Evolutionary conservation across 768 basidiomycete species (phyloP).

Genomic region (Pulveroboletus frians): DNA sequence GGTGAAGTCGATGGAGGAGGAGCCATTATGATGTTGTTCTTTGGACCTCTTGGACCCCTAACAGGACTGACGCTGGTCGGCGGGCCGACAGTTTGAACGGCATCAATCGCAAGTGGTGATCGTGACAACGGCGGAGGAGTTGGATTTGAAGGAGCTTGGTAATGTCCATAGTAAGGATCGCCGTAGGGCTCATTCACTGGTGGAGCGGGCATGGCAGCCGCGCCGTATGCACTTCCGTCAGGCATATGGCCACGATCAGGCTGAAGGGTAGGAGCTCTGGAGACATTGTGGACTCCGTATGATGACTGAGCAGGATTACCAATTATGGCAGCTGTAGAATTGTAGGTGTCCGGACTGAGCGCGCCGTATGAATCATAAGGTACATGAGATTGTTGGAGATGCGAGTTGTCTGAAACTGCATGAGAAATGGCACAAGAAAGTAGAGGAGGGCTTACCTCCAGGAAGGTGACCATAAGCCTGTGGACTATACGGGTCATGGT

Average conservation of each 20-base stretch:
- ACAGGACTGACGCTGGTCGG: slow-evolving; percentile 35
- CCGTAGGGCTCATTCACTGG: slow-evolving; percentile 28
- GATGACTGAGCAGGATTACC: slow-evolving; percentile 12
- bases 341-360: slow-evolving; percentile 40
- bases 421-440: background rate
- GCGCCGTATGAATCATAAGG: slow-evolving; percentile 49
- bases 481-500: slow-evolving; percentile 26
- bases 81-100: slow-evolving; percentile 31
- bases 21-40: slow-evolving; percentile 20
- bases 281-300: slow-evolving; percentile 9
- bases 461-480: slow-evolving; percentile 49
- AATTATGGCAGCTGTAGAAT: slow-evolving; percentile 20
- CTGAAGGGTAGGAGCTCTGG: slow-evolving; percentile 17
- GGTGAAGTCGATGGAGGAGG: slow-evolving; percentile 20
- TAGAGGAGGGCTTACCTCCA: slow-evolving; percentile 41
- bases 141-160: slow-evolving; percentile 13
- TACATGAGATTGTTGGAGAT: slow-evolving; percentile 46
- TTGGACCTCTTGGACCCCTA: slow-evolving; percentile 39
- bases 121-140: slow-evolving; percentile 30
- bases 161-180: slow-evolving; percentile 27
- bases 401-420: slow-evolving; percentile 45
- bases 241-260: slow-evolving; percentile 52
- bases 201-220: slow-evolving; percentile 40
- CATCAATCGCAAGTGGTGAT: slow-evolving; percentile 39
- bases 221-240: slow-evolving; percentile 53